These are phyloP conservation scores for Linderniella brevidens DNA, from an alignment of 257 asterid genomes.

Conservation along the genomic window DNA sequence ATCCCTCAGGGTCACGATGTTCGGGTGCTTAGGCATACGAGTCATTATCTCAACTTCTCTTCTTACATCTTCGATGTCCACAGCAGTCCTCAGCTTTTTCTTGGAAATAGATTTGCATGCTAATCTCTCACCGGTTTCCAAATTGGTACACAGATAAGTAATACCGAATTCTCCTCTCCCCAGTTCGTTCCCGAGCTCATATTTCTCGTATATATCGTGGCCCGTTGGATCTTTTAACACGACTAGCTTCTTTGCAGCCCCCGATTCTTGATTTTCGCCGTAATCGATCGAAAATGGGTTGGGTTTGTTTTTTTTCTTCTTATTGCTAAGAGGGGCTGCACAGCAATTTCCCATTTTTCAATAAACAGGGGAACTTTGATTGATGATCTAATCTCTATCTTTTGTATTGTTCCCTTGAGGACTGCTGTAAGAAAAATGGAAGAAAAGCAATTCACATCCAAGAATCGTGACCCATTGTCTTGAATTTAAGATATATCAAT, in stretches of 20 bases:
- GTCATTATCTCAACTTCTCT: slow-evolving; percentile 70
- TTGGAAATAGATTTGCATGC: slow-evolving; percentile 65
- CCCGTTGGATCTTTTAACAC: slow-evolving; percentile 52
- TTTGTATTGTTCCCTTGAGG: no score
- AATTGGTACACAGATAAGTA: slow-evolving; percentile 49
- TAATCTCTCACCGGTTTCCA: slow-evolving; percentile 30
- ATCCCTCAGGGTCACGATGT: slow-evolving; percentile 41
- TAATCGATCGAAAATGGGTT: slow-evolving; percentile 32
- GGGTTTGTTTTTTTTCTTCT: slow-evolving; percentile 32
- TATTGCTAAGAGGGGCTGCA: slow-evolving; percentile 20
- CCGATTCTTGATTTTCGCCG: slow-evolving; percentile 22
- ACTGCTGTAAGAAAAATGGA: no score
- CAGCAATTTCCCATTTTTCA: slow-evolving; percentile 55
- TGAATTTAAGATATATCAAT: no score
- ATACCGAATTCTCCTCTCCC: slow-evolving; percentile 72
- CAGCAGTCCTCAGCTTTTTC: slow-evolving; percentile 55
- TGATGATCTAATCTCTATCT: no score
- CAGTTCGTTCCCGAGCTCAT: slow-evolving; percentile 53
- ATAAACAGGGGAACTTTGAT: no score
- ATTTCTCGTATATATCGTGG: slow-evolving; percentile 24
- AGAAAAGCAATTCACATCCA: no score
- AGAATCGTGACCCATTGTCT: no score
- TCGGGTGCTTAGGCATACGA: slow-evolving; percentile 55
- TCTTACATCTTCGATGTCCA: slow-evolving; percentile 61
- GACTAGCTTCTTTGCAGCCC: slow-evolving; percentile 24